Evolutionary conservation across 306 rosid species (phyloP).

Genomic region (Rosa lucieae): DNA sequence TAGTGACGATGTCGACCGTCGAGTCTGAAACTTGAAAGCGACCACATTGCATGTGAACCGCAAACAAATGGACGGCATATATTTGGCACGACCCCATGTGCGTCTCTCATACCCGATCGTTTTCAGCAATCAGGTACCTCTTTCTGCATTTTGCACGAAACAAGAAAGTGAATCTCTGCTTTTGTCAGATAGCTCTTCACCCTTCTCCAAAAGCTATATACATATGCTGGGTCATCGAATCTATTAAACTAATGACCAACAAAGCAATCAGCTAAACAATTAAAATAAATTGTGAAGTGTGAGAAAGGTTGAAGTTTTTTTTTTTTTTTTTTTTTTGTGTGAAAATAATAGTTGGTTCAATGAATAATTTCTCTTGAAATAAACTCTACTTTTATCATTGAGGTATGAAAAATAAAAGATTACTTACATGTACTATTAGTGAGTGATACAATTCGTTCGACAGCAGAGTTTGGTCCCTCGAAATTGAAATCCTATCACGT

Average conservation of each 20-base stretch:
- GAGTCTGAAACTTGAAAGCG: neutral
- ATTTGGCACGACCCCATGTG: neutral
- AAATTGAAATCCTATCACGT: rapidly evolving
- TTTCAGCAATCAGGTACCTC: constrained; percentile 1
- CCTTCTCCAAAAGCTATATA: neutral
- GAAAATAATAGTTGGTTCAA: no score
- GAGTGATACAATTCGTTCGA: no score
- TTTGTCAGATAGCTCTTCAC: neutral
- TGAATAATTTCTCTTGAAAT: no score
- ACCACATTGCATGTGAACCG: neutral
- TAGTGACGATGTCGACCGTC: neutral
- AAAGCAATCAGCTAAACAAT: neutral
- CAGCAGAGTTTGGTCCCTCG: neutral
- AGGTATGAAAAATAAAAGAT: no score
- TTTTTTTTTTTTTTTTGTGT: no score
- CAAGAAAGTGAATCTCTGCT: neutral
- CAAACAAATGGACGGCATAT: neutral
- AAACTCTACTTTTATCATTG: no score
- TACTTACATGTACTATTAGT: no score
- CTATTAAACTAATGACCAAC: neutral
- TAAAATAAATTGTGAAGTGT: no score
- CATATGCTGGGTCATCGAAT: neutral
- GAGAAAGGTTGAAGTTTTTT: no score
- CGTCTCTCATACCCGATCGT: neutral
- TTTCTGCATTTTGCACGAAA: neutral